Evolutionary conservation across 2,329 filamentous ascomycete species (phyloP), one percentile per base, ranked within the genome.

Genomic region (Fonsecaea multimorphosa): DNA sequence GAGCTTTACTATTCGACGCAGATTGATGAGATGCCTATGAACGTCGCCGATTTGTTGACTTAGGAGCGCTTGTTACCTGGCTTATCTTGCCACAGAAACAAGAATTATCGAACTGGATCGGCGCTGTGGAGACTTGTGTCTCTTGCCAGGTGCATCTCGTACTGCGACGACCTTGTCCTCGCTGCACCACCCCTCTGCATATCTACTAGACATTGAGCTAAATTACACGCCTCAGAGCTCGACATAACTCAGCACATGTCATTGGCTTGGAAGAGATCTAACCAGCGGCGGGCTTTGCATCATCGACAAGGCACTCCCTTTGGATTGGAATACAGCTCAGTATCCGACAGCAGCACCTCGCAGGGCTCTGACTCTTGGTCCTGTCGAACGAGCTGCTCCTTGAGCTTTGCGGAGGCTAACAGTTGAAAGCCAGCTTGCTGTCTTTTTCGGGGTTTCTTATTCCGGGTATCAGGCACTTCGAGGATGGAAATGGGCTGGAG

Each of bases 11-110:
- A 96, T 81, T 96, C 92, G 16, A 97, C 93, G 54, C 93, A 97
- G 82, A 97, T 97, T 73, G 93, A 97, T 74, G 93, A 97, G 83
- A 97, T 97, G 93, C 93, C 93, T 19, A 97, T 97, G 93, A 97
- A 97, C 76, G 92, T 92, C 76, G 87, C 85, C 73, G 85, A 86
- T 72, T 82, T 88, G 31, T 85, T 85, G 19, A 69, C 67, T 62
- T 55, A 62, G 36, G 51, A 38, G 36, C 49, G 16, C 51, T 54
- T 61, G 3, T 34, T 34, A 34, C 6, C 27, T 16, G 38, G 38
- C 38, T 4, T 36, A 12, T 19, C 27, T 22, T 60, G 58, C 32
- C 29, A 38, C 58, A n/a, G n/a, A 36, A 40, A 36, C 57, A 60
- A 36, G 24, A 53, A 60, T 4, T 38, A 29, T 32, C 27, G 14